Evolutionary conservation across 2,329 filamentous ascomycete genomes (phyloP).

Genomic region (Hypoxylon sp.): DNA sequence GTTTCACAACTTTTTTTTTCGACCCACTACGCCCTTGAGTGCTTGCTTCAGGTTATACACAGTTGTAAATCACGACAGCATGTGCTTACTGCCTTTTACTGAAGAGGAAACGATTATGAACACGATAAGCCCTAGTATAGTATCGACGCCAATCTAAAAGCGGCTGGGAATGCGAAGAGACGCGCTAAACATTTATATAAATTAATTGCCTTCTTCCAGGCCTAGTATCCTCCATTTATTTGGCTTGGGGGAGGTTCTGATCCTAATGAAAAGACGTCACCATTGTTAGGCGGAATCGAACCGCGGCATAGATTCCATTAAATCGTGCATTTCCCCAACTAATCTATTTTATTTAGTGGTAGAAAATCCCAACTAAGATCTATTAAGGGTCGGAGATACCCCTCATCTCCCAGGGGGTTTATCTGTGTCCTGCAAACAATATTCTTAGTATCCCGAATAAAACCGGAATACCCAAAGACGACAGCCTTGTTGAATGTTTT

Average conservation of each 20-base stretch:
- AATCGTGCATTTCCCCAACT: conserved; percentile 36
- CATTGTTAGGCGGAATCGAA: conserved; percentile 20
- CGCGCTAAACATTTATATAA: conserved; percentile 17
- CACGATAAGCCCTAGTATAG: conserved; percentile 7
- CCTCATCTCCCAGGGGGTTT: conserved; percentile 22
- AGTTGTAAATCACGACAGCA: conserved; percentile 27
- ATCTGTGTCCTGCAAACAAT: conserved; percentile 9
- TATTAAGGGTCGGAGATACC: conserved; percentile 21
- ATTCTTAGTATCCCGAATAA: conserved; percentile 5
- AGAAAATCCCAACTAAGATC: conserved; percentile 6
- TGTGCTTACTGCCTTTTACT: conserved; percentile 37
- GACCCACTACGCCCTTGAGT: conserved; percentile 8
- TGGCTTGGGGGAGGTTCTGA: conserved; percentile 12
- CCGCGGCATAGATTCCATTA: conserved; percentile 18
- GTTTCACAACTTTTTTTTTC: conserved; percentile 15
- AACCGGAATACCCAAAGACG: conserved; percentile 6
- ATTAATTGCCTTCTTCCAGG: conserved; percentile 24
- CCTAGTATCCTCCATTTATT: conserved; percentile 20
- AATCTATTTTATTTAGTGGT: conserved; percentile 23
- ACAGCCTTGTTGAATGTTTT: conserved; percentile 16
- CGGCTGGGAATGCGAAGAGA: conserved; percentile 16
- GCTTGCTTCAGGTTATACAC: conserved; percentile 27
- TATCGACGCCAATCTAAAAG: conserved; percentile 16
- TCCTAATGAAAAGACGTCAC: conserved; percentile 25
- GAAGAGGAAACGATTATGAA: conserved; percentile 17